Percentiles rank a stretch among this genome's conserved stretches.
phyloP scores from a whole-genome alignment of 1,284 basidiomycete genomes.

The Ganoderma lucidum region DNA sequence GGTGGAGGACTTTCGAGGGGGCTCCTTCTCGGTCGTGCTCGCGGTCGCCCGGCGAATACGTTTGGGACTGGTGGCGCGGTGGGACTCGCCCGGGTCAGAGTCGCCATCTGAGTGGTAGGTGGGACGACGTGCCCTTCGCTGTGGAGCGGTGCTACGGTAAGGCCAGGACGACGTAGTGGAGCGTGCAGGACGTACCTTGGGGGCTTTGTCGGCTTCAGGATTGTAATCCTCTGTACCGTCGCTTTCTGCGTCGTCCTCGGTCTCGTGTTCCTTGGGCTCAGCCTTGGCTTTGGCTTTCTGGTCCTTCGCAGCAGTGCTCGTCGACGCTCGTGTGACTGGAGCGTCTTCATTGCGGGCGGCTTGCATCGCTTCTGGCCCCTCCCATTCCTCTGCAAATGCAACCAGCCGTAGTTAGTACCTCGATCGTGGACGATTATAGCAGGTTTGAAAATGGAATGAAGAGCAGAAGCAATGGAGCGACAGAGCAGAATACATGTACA shows the following conservation, averaged over 20 bases:
- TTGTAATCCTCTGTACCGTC: constrained; percentile 76
- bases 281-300: constrained; percentile 32
- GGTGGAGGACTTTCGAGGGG: constrained; percentile 24
- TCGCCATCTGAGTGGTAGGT: constrained; percentile 53
- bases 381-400: constrained; percentile 69
- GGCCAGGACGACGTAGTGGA: neutral
- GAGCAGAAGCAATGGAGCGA: neutral
- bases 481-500: constrained; percentile 1
- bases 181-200: constrained; percentile 52
- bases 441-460: constrained; percentile 7
- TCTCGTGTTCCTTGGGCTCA: constrained; percentile 30
- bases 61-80: constrained; percentile 32
- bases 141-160: constrained; percentile 2
- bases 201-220: constrained; percentile 49
- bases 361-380: constrained; percentile 64
- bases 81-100: constrained; percentile 43
- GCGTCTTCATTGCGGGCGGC: constrained; percentile 38
- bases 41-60: constrained; percentile 30
- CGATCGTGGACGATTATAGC: constrained; percentile 12
- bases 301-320: constrained; percentile 20
- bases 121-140: constrained; percentile 34
- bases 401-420: constrained; percentile 24
- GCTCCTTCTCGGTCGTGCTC: constrained; percentile 26
- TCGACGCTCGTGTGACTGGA: constrained; percentile 5
- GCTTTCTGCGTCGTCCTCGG: constrained; percentile 54